Evolutionary conservation across 2,329 filamentous ascomycete genomes (phyloP), one percentile per base, ranked within the genome.

Genomic region (Eutypa lata): DNA sequence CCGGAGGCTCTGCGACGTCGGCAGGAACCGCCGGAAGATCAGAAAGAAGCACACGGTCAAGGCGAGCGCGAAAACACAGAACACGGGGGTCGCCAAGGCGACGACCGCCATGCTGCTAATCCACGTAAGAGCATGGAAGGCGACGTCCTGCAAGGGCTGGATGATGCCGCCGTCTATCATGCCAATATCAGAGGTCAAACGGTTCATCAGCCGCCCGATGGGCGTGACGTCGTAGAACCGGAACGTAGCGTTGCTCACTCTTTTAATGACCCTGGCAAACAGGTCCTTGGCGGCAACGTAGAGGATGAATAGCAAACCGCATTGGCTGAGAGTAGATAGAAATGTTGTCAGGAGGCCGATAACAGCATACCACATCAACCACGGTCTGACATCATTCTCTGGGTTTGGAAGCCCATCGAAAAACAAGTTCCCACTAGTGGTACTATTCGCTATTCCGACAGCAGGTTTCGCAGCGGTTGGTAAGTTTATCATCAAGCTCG

Each of bases 201-300:
- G 83, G 68, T 97, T 97, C 89, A 96, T 96, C 56, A 97, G 75
- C 46, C 92, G 84, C 0, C 92, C 92, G 0, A 95, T 86, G 0
- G 92, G 92, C 0, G 92, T 96, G 3, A 90, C 84, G 66, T 97
- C 92, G 72, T 96, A 94, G 69, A 92, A 97, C 1, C 91, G 84
- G 72, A 97, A 96, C 0, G 87, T 92, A 0, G 91, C 89, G 61
- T 85, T 82, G 65, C 87, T 88, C 48, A 96, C 89, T 49, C 81
- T 82, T 2, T 80, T 73, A 71, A 96, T 83, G 19, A 90, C 89
- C 38, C 83, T 78, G 55, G 76, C 76, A 70, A 96, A 96, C 48
- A 97, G 81, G 7, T 77, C 75, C 61, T 87, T 89, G 0, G 89
- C 90, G 1, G 91, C 90, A 31, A 82, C 81, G 66, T 94, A 92